phyloP scores from a whole-genome alignment of 208 protist species.

The Tetramitus jugosus region DNA sequence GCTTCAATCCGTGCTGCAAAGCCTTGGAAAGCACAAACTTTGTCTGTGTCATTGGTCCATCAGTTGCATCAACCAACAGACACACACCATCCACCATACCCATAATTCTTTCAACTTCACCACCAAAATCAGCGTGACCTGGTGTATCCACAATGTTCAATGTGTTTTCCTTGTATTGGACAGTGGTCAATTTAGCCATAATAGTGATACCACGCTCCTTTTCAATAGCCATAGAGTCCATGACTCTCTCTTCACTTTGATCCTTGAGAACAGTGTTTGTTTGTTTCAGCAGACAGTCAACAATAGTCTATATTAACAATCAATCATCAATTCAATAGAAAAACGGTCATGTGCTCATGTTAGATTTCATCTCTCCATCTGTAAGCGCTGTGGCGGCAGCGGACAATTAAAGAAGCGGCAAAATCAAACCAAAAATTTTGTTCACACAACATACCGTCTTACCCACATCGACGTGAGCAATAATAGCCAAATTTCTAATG shows the following conservation, averaged over 20 bases:
- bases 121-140: constrained; percentile 93
- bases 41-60: constrained; percentile 91
- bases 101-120: constrained; percentile 92
- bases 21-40: constrained; percentile 96
- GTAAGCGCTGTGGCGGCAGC: no score
- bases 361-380: no score
- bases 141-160: constrained; percentile 74
- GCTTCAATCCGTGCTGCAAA: constrained; percentile 71
- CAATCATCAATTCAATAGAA: no score
- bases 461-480: constrained; percentile 93
- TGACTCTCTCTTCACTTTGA: constrained; percentile 77
- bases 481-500: constrained; percentile 89
- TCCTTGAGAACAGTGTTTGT: constrained; percentile 19
- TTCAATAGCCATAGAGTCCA: constrained; percentile 92
- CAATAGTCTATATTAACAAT: no score
- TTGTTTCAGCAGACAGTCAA: constrained; percentile 25
- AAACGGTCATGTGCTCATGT: no score
- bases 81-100: constrained; percentile 93
- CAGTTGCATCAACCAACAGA: constrained; percentile 85
- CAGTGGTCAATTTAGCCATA: constrained; percentile 84
- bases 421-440: no score
- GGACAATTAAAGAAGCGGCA: no score
- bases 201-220: constrained; percentile 94
- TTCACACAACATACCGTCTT: no score
- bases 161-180: constrained; percentile 51